phyloP scores from a whole-genome alignment of 345 rosid genomes.

The Zanthoxylum bungeanum region DNA sequence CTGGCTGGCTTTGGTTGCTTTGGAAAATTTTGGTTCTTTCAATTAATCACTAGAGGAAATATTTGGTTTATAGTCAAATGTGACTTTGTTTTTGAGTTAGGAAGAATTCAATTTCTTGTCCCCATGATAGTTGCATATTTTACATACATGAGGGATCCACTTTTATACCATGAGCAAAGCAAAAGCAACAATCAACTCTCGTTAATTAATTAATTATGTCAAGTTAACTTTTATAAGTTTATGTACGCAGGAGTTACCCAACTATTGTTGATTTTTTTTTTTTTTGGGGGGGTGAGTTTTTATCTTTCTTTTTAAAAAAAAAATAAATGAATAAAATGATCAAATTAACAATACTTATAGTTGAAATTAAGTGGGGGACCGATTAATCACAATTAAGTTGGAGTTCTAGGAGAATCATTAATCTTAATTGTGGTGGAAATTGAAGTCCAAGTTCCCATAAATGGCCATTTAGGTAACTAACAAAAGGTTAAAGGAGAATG shows the following conservation, averaged over 20 bases:
- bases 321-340: no score
- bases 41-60: constrained; percentile 3
- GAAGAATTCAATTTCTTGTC: constrained; percentile 14
- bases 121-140: not conserved
- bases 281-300: no score
- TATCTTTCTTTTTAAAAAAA: not conserved
- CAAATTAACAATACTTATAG: not conserved
- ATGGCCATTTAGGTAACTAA: no score
- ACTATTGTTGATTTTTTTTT: not conserved
- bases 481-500: no score
- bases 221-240: not conserved
- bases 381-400: no score
- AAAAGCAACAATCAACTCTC: not conserved
- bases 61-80: not conserved
- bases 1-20: not conserved
- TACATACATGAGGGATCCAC: constrained; percentile 14
- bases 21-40: not conserved
- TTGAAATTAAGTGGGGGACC: no score
- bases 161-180: constrained; percentile 1
- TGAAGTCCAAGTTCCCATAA: no score
- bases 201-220: not conserved
- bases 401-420: not conserved
- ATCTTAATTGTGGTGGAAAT: not conserved
- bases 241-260: not conserved
- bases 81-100: not conserved